These are phyloP conservation scores for Sporothrix variecibatus DNA, from an alignment of 2,329 filamentous ascomycete genomes.

Conservation along the genomic window DNA sequence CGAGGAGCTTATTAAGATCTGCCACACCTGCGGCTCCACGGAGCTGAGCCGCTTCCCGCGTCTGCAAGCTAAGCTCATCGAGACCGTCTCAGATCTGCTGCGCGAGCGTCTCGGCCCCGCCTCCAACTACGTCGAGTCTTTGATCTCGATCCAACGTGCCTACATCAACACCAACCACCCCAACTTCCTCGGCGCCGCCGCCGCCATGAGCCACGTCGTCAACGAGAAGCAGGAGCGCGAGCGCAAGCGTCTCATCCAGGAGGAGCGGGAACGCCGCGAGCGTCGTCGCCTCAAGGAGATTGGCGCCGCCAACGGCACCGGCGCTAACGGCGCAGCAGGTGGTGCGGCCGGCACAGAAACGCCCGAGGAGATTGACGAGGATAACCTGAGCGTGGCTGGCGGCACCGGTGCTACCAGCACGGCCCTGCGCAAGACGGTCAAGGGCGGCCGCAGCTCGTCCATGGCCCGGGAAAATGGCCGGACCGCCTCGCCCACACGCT, in stretches of 20 bases:
- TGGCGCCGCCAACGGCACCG: constrained; percentile 65
- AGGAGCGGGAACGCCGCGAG: constrained; percentile 85
- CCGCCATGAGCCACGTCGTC: constrained; percentile 96
- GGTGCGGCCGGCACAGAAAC: constrained; percentile 43
- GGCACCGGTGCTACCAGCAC: constrained; percentile 53
- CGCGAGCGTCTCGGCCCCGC: constrained; percentile 88
- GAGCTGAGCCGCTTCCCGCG: constrained; percentile 90
- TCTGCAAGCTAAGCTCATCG: constrained; percentile 93
- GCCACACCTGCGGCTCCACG: constrained; percentile 94
- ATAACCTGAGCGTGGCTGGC: constrained; percentile 60
- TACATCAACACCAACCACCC: constrained; percentile 99
- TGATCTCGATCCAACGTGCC: constrained; percentile 95
- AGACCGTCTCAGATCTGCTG: constrained; percentile 94
- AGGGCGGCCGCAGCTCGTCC: constrained; percentile 76
- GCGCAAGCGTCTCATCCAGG: constrained; percentile 74
- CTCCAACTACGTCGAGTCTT: constrained; percentile 88
- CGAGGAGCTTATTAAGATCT: constrained; percentile 98
- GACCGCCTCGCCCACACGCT: constrained; percentile 62
- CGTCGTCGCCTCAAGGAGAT: constrained; percentile 80
- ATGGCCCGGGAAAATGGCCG: constrained; percentile 67
- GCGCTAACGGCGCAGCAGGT: constrained; percentile 63
- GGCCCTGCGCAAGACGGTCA: constrained; percentile 57
- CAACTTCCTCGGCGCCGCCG: constrained; percentile 94
- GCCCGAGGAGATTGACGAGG: constrained; percentile 65
- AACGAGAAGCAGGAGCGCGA: constrained; percentile 93